These are phyloP conservation scores for Alternaria sp. DNA, from an alignment of 2,329 filamentous ascomycete genomes.

Conservation along the genomic window DNA sequence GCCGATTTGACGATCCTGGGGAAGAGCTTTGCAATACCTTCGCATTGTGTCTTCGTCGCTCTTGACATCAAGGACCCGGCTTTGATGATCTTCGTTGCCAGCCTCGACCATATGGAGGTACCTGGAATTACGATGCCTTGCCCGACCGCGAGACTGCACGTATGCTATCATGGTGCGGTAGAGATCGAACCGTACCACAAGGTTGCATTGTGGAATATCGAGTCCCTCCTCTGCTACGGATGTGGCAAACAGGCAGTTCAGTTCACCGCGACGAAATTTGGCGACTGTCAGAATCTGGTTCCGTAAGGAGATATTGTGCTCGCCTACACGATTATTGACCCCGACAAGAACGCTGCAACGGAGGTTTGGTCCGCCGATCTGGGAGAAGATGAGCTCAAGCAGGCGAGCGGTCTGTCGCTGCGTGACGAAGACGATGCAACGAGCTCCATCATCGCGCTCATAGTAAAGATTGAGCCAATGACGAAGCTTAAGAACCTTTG, in stretches of 20 bases:
- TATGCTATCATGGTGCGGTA: slow-evolving; percentile 93
- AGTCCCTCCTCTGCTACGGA: slow-evolving; percentile 73
- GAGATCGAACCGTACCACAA: slow-evolving; percentile 82
- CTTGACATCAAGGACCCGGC: slow-evolving; percentile 67
- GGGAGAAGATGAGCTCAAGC: slow-evolving; percentile 72
- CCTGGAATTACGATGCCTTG: slow-evolving; percentile 77
- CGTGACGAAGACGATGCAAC: slow-evolving; percentile 90
- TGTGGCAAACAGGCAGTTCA: slow-evolving; percentile 71
- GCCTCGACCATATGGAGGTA: slow-evolving; percentile 86
- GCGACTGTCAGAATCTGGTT: slow-evolving; percentile 78
- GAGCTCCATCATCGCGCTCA: slow-evolving; percentile 62
- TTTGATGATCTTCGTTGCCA: slow-evolving; percentile 69
- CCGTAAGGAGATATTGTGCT: slow-evolving; percentile 72
- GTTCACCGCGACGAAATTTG: slow-evolving; percentile 66
- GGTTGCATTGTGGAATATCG: slow-evolving; percentile 72
- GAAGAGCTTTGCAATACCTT: slow-evolving; percentile 78
- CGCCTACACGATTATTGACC: slow-evolving; percentile 60
- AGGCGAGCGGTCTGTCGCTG: slow-evolving; percentile 79
- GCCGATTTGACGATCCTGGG: slow-evolving; percentile 75
- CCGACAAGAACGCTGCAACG: slow-evolving; percentile 72
- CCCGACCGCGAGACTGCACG: slow-evolving; percentile 89
- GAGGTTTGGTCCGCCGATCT: slow-evolving; percentile 67
- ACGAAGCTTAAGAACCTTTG: slow-evolving; percentile 74
- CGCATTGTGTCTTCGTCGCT: slow-evolving; percentile 70
- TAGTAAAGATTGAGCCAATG: slow-evolving; percentile 71